Conservation (phyloP, 1,139 yeast species). For the Suhomyces guaymorum region DNA sequence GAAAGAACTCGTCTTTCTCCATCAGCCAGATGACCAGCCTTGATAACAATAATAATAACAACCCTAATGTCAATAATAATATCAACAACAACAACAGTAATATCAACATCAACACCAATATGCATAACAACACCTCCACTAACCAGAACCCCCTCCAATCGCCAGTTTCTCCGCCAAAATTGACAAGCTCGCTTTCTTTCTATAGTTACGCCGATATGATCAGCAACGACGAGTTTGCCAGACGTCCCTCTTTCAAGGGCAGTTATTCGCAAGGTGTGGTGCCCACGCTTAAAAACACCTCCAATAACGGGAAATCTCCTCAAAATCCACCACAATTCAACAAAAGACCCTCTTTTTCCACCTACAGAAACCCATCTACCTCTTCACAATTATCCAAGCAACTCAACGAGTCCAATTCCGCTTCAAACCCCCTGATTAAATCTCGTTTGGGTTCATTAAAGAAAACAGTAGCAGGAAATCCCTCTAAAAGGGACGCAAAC, state of each 20-base stretch:
- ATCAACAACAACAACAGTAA: too few relatives aligned
- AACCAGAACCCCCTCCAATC: conserved; percentile 19
- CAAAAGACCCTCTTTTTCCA: conserved; percentile 15
- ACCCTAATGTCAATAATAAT: too few relatives aligned
- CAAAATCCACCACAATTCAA: conserved; percentile 10
- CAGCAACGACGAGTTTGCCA: conserved; percentile 57
- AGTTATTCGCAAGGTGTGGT: conserved; percentile 33
- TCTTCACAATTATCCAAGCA: conserved; percentile 23
- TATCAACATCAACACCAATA: too few relatives aligned
- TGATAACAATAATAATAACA: conserved; percentile 11
- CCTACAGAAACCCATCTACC: conserved; percentile 16
- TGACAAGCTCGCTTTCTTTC: conserved; percentile 53
- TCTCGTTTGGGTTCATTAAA: conserved; percentile 11
- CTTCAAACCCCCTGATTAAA: conserved; percentile 6
- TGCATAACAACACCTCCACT: too few relatives aligned
- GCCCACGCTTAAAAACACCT: too few relatives aligned
- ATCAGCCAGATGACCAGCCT: conserved; percentile 25
- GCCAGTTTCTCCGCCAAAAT: conserved; percentile 43
- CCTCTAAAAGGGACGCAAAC: too few relatives aligned
- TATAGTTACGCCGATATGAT: conserved; percentile 82
- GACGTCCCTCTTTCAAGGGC: conserved; percentile 56
- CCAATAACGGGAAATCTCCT: conserved; percentile 6
- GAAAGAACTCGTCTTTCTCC: conserved; percentile 43
- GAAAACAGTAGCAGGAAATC: too few relatives aligned
- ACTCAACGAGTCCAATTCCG: conserved; percentile 12